Percentiles rank a stretch among this genome's conserved stretches.
Conservation (phyloP, 805 yeast species). For the Dipodascus albidus region DNA sequence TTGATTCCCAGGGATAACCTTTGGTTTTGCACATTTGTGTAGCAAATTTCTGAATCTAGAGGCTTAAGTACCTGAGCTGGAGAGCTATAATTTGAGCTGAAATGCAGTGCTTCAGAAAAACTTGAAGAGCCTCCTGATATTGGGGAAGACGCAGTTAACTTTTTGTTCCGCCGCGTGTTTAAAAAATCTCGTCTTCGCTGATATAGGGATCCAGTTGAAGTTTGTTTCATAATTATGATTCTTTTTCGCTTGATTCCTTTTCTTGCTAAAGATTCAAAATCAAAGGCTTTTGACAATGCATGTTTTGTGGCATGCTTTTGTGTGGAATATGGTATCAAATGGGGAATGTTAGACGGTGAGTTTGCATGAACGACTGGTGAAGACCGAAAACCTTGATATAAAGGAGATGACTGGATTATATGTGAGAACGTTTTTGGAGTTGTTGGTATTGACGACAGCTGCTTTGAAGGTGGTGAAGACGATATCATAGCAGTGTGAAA, state of each 20-base stretch:
- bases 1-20: background rate
- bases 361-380: slow-evolving; percentile 8
- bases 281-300: background rate
- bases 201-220: background rate
- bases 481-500: slow-evolving; percentile 5
- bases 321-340: background rate
- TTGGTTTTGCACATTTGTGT: background rate
- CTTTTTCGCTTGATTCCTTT: background rate
- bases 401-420: slow-evolving; percentile 15
- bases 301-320: background rate
- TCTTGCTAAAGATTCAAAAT: background rate
- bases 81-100: background rate
- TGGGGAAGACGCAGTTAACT: background rate
- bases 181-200: background rate
- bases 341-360: slow-evolving; percentile 1
- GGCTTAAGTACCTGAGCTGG: too few relatives aligned
- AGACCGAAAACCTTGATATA: slow-evolving; percentile 13
- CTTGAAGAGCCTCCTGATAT: background rate
- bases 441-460: slow-evolving; percentile 5
- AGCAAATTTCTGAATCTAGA: background rate
- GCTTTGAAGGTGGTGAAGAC: slow-evolving; percentile 2
- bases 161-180: background rate
- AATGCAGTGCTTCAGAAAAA: background rate
- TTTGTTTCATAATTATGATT: background rate
- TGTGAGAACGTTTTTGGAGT: slow-evolving; percentile 14